Conservation (phyloP, 2,329 filamentous ascomycete species). For the Pestalotiopsis sp. region DNA sequence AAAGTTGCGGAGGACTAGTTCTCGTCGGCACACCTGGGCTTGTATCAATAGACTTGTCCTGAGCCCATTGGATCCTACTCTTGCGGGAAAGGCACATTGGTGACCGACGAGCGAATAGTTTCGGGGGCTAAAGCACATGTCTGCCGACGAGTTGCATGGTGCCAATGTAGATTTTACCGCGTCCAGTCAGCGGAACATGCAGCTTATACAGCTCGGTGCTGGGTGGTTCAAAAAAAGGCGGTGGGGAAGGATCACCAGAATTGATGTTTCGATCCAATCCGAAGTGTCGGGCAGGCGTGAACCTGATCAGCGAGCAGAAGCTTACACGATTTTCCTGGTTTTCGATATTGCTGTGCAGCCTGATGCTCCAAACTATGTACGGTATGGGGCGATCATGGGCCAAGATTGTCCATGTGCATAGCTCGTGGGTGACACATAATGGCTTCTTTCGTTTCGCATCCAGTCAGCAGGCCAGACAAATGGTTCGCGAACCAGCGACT, state of each 20-base stretch:
- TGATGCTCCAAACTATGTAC: neutral
- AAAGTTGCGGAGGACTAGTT: neutral
- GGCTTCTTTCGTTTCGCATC: neutral
- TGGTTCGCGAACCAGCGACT: slow-evolving; percentile 21
- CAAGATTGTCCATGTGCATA: neutral
- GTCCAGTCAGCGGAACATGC: neutral
- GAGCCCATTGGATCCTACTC: neutral
- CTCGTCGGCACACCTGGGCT: neutral
- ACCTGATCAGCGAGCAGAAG: neutral
- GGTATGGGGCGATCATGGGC: neutral
- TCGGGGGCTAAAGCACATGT: neutral
- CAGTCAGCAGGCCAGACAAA: slow-evolving; percentile 5
- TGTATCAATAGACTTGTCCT: neutral
- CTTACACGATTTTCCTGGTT: neutral
- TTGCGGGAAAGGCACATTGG: neutral
- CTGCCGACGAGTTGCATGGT: neutral
- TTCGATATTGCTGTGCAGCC: neutral
- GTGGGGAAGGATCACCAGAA: neutral
- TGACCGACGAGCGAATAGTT: neutral
- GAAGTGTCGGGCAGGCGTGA: neutral
- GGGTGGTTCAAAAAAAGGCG: neutral
- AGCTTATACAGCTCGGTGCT: neutral
- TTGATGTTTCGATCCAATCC: neutral
- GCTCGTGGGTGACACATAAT: neutral
- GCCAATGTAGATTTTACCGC: neutral